Conservation (phyloP, 139 green algal species). For the Raphidocelis subcapitata region DNA sequence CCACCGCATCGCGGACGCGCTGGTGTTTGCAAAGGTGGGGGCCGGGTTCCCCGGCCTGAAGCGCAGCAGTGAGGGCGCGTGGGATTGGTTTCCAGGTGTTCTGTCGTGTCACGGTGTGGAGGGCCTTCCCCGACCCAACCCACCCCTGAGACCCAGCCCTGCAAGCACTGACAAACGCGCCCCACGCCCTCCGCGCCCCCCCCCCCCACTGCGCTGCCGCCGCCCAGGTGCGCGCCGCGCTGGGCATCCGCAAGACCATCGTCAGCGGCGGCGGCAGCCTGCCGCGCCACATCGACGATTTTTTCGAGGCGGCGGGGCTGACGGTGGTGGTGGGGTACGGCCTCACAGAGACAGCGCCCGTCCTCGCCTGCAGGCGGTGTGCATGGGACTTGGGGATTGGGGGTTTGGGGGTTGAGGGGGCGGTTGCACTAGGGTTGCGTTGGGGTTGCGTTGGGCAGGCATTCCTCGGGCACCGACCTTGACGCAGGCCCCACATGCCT, state of each 20-base stretch:
- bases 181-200: constrained; percentile 49
- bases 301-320: constrained; percentile 85
- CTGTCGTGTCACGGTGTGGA: too few relatives aligned
- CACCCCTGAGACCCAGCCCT: too few relatives aligned
- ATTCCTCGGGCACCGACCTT: too few relatives aligned
- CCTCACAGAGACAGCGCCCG: constrained; percentile 88
- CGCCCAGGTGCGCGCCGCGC: constrained; percentile 57
- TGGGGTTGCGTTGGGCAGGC: too few relatives aligned
- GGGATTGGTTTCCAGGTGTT: too few relatives aligned
- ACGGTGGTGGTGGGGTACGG: constrained; percentile 92
- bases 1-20: constrained; percentile 54
- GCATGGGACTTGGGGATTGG: constrained; percentile 15
- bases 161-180: too few relatives aligned
- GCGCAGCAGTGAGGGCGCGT: too few relatives aligned
- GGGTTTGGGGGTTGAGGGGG: neutral
- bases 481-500: too few relatives aligned
- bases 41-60: neutral
- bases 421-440: too few relatives aligned
- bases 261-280: constrained; percentile 87
- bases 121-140: too few relatives aligned
- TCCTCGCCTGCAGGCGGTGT: constrained; percentile 77
- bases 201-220: constrained; percentile 30
- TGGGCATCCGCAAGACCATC: constrained; percentile 57
- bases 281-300: constrained; percentile 83
- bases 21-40: constrained; percentile 68